A percentile compares a stretch with the other conserved stretches of the same genome.
phyloP scores from a whole-genome alignment of 352 stramenopile genomes.

The Phytophthora europaea region DNA sequence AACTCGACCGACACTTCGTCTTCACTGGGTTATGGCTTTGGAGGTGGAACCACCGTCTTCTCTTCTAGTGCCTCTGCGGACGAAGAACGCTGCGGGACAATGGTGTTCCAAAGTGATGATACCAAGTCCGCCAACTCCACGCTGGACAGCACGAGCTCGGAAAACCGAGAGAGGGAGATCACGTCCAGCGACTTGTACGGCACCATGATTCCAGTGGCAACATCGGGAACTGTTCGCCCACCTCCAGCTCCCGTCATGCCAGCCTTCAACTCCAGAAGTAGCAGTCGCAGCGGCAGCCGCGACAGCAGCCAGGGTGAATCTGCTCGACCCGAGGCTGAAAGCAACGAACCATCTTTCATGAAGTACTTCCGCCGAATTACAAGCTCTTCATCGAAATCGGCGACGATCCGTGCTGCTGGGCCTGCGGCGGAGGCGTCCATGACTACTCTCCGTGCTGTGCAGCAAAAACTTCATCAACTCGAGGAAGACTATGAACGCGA shows the following conservation, averaged over 20 bases:
- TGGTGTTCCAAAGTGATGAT: constrained; percentile 58
- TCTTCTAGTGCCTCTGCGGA: constrained; percentile 6
- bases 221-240: constrained; percentile 22
- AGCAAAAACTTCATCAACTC: constrained; percentile 64
- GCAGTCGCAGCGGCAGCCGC: constrained; percentile 26
- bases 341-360: constrained; percentile 82
- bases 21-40: constrained; percentile 6
- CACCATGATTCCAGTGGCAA: constrained; percentile 55
- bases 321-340: constrained; percentile 23
- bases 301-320: constrained; percentile 24
- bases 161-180: constrained; percentile 38
- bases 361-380: constrained; percentile 79
- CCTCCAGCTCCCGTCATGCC: constrained; percentile 32
- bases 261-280: constrained; percentile 27
- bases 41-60: constrained; percentile 38
- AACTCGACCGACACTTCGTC: constrained; percentile 13
- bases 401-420: constrained; percentile 39
- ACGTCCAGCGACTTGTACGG: constrained; percentile 71
- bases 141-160: constrained; percentile 15
- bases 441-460: constrained; percentile 36
- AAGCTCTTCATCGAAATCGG: constrained; percentile 24
- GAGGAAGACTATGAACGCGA: constrained; percentile 64
- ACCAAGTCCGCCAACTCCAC: constrained; percentile 20
- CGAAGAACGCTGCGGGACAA: constrained; percentile 51
- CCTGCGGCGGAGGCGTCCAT: constrained; percentile 25